Base-by-base conservation (phyloP, 139 green algal genomes). In the Gonium pectorale region DNA sequence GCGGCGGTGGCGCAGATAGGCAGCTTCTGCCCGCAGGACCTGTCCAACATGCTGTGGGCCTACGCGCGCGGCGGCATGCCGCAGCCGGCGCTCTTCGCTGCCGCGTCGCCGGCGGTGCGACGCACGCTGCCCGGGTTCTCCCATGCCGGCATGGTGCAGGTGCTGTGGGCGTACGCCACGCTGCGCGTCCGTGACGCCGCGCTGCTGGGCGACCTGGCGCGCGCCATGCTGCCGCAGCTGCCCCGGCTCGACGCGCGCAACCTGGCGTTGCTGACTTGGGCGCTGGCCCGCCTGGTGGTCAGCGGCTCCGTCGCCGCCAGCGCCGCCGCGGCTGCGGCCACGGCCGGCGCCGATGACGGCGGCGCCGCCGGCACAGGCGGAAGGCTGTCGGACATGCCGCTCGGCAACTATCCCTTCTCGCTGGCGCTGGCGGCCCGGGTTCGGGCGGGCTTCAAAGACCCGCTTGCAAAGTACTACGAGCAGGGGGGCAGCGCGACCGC, bases 1-100 rank as follows among this genome's bases (percentile, higher is more conserved):
- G 68, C 56, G 8, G 26, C 81, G 9, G 63, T 74, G 59, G 7
- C 26, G 1, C 75, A 52, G 27, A 88, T 90, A 52, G 73, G 77
- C 71, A 79, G 67, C 29, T 87, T 90, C 67, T 81, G 52, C 19
- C 90, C 90, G 3, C 90, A 93, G 71, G 84, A 86, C 41, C 52
- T 93, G 27, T 74, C 88, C 63, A 93, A 93, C 83, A 71, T 86
- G 56, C 44, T 90, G 7, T 93, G 90, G 90, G 78, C 90, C 7
- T 90, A 75, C 49, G 90, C 90, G 31, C 81, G 77, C 0, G 8
- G 70, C 40, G 88, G 59, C 6, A 49, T 83, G 43, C 62, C 71
- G 24, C 49, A 88, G 70, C 71, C 59, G 44, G 56, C 83, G 60
- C 63, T 88, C 8, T 83, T 88, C 44, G 63, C 71, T 17, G 83